Base-by-base conservation (phyloP, 768 basidiomycete genomes). In the Hygrocybe punicea region DNA sequence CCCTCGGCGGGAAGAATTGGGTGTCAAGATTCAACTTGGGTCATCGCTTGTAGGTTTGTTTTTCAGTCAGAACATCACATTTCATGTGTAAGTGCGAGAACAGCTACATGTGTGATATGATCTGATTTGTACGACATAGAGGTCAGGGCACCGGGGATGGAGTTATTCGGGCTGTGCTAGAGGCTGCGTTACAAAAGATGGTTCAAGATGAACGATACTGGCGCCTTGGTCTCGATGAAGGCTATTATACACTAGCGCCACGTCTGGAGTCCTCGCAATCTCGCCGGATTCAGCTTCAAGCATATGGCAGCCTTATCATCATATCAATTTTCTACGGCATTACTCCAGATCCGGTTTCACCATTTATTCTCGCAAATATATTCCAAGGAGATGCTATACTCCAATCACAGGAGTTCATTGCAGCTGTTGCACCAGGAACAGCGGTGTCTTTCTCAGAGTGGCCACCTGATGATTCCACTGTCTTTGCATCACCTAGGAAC, bases 11-110 rank as follows among this genome's bases (percentile, higher is more conserved):
- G 9, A 6, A 13, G 33, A 51, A 5, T 51, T 51, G 17, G 3
- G 17, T 24, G 50, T 51, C 9, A 51, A 33, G 6, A 33, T 51
- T 16, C 25, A 8, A 17, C 24, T 5, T 10, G 25, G 25, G 8
- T 25, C 50, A 17, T 34, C 50, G 14, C 21, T 51, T 51, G 50
- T 13, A n/a, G 50, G 50, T 10, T n/a, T 51, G 29, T 51, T 51
- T 35, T 33, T 33, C 16, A 16, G 16, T 17, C 9, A 35, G 4
- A 37, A 51, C 33, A 10, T 33, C 2, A 51, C 50, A 16, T 51
- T 51, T 37, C n/a, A 19, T 33, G 24, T 51, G 50, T 51, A 25
- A 33, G 50, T 51, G 2, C 33, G 11, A 23, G 10, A 25, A 6
- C 9, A n/a, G n/a, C n/a, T n/a, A n/a, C 21, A 16, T 19, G n/a